These are phyloP conservation scores for Ichthyophthirius multifiliis DNA, from an alignment of 169 alveolate species.

Conservation along the genomic window DNA sequence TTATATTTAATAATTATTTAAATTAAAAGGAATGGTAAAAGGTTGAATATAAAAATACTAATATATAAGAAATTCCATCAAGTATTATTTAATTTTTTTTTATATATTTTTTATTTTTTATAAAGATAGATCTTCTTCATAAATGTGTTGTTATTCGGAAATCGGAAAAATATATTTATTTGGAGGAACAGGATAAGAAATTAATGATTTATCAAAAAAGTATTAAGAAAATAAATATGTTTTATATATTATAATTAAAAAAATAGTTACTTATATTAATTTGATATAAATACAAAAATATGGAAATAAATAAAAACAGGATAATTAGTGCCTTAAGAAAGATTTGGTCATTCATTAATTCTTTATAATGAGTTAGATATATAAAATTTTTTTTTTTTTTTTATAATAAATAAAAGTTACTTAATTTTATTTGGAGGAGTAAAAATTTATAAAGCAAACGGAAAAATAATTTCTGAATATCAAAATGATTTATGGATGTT, in stretches of 20 bases:
- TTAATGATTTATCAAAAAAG: constrained; percentile 15
- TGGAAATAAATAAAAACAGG: constrained; percentile 3
- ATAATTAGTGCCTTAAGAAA: constrained; percentile 11
- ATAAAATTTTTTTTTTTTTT: neutral
- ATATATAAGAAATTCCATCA: neutral
- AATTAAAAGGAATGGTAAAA: neutral
- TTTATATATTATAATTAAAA: neutral
- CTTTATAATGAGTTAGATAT: neutral
- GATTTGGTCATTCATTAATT: constrained; percentile 29
- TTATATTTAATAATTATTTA: neutral
- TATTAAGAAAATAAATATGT: neutral
- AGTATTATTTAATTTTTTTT: neutral
- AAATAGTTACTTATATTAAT: constrained; percentile 17
- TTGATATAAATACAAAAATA: constrained; percentile 4
- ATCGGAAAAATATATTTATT: constrained; percentile 9
- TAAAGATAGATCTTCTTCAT: constrained; percentile 28
- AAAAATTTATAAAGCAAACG: neutral
- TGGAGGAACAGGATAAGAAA: constrained; percentile 31
- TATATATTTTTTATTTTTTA: neutral
- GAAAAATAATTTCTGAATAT: constrained; percentile 19
- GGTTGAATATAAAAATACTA: neutral
- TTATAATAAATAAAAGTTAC: neutral
- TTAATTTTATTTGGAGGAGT: constrained; percentile 34
- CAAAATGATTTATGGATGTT: constrained; percentile 37
- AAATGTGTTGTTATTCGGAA: constrained; percentile 9